These are phyloP conservation scores for Lachnellula cervina DNA, from an alignment of 2,329 filamentous ascomycete species.

Conservation along the genomic window DNA sequence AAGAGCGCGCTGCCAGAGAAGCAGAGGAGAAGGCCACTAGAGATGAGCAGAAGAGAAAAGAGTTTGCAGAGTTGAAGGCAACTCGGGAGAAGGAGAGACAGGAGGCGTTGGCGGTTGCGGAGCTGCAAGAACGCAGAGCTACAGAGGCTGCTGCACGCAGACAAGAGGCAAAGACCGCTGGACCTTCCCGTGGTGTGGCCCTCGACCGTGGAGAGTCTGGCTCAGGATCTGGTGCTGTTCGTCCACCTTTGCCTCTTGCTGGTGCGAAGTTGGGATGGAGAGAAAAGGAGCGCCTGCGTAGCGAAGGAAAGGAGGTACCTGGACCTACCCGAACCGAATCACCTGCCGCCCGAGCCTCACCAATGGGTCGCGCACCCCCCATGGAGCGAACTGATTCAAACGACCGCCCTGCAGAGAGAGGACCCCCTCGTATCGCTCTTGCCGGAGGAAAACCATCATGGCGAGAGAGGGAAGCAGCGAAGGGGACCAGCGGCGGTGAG, in stretches of 20 bases:
- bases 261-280: constrained; percentile 66
- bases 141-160: constrained; percentile 80
- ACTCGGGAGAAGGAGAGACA: constrained; percentile 63
- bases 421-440: constrained; percentile 52
- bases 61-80: constrained; percentile 62
- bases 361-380: constrained; percentile 22
- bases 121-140: constrained; percentile 73
- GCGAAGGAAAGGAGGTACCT: constrained; percentile 31
- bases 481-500: constrained; percentile 32
- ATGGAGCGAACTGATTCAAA: constrained; percentile 39
- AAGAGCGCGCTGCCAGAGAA: constrained; percentile 74
- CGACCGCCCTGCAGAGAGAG: constrained; percentile 39
- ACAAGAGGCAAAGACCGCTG: constrained; percentile 49
- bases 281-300: constrained; percentile 59
- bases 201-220: constrained; percentile 46
- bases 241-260: constrained; percentile 57
- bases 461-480: constrained; percentile 56
- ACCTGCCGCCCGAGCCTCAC: constrained; percentile 23
- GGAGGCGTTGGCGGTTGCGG: constrained; percentile 60
- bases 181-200: constrained; percentile 38
- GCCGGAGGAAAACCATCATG: constrained; percentile 46
- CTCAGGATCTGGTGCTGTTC: constrained; percentile 36
- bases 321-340: constrained; percentile 21
- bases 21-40: constrained; percentile 77
- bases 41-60: constrained; percentile 74